These are phyloP conservation scores for Colletotrichum sp. DNA, from an alignment of 2,329 filamentous ascomycete species.

Conservation along the genomic window DNA sequence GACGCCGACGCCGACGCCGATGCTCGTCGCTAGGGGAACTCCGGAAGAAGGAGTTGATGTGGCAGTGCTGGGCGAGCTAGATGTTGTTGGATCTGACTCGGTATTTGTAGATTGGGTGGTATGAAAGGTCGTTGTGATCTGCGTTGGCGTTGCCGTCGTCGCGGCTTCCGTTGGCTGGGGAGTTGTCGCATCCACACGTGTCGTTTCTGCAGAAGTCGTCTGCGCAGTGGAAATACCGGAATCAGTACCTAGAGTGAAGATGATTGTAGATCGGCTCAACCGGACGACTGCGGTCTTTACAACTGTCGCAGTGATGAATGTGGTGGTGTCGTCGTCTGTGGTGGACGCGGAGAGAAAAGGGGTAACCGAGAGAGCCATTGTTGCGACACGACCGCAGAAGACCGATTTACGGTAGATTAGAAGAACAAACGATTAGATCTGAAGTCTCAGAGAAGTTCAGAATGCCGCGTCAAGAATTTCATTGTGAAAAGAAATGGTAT, in stretches of 20 bases:
- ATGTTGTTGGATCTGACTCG: no score
- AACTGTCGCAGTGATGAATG: background rate
- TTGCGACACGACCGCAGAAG: background rate
- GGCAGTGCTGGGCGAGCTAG: no score
- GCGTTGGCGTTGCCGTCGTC: no score
- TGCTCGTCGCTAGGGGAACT: background rate
- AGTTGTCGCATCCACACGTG: background rate
- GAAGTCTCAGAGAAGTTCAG: background rate
- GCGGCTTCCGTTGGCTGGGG: no score
- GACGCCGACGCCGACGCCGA: background rate
- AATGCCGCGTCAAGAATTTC: rapidly evolving
- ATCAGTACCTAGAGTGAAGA: background rate
- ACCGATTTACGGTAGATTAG: no score
- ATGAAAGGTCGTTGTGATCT: no score
- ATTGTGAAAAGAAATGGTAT: background rate
- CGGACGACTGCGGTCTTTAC: background rate
- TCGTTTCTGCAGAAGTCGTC: background rate
- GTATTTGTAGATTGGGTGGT: no score
- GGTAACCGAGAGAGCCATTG: background rate
- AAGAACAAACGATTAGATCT: no score
- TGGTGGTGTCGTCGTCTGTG: background rate
- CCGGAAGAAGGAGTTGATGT: no score
- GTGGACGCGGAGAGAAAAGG: background rate
- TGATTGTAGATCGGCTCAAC: background rate
- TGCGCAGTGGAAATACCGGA: background rate